Evolutionary conservation across 129 eudicot genomes (phyloP), one percentile per base, ranked within the genome.

Genomic region (Kitagawia praeruptora): DNA sequence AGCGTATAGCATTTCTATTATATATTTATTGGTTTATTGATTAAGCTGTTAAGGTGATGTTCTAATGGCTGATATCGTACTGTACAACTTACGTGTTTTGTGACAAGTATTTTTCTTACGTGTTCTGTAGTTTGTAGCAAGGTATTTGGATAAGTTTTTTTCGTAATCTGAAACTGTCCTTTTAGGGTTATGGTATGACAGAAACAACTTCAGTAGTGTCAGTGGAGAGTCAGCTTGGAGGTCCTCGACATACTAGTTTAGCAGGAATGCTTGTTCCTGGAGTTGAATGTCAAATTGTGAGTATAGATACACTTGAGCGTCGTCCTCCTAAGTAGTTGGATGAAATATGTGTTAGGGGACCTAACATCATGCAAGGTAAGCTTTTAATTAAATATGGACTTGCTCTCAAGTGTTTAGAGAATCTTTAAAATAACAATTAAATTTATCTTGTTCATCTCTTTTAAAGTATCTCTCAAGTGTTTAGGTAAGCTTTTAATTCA

Each of bases 121-220:
- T 72, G 49, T 41, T 21, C 31, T 41, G 15, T 21, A 72, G 51
- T 72, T 40, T 72, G 51, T 72, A n/a, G 14, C 48, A 71, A 40
- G 18, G 4, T 58, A 34, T 58, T 19, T 31, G 73, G 44, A 56
- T 25, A 73, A 34, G 27, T 67, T 77, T 67, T 77, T 76, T 5
- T 66, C 46, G 31, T 81, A 44, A 81, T 64, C 27, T 61, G 19
- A 64, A 77, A 15, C 21, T 82, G 64, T 89, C 40, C 70, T 77
- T 79, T 80, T 89, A 95, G 97, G 98, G 98, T 27, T 95, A 90
- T 78, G 98, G 98, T 49, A 92, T 95, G 97, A 95, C 96, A 21
- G 98, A 95, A 90, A 92, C 98, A 27, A 86, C 89, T 21, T 93
- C 93, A 39, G 87, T 95, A 37, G 76, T 90, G 77, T 86, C 94